These are phyloP conservation scores for Crithidia fasciculata DNA, from an alignment of 208 protist genomes.

Conservation along the genomic window DNA sequence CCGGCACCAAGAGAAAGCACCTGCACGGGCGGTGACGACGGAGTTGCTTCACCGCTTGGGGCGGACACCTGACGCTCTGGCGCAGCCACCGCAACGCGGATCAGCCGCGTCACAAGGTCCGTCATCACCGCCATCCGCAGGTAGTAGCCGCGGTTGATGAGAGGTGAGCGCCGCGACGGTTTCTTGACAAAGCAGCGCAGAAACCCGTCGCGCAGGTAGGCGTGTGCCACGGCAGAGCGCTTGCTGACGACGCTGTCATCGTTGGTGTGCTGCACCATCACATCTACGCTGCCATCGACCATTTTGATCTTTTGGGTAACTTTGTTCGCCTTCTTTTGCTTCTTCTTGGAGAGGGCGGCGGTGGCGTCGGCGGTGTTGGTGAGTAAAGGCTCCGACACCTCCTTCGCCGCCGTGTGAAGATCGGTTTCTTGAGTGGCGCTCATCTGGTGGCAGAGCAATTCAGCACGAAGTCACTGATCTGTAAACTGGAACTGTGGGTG, in stretches of 20 bases:
- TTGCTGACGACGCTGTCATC: constrained; percentile 93
- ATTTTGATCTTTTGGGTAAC: constrained; percentile 54
- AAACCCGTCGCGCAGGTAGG: constrained; percentile 81
- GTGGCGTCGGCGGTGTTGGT: neutral
- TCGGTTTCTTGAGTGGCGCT: too few relatives aligned
- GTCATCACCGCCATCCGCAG: constrained; percentile 86
- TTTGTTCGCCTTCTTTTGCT: constrained; percentile 61
- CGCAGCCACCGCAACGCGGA: constrained; percentile 23
- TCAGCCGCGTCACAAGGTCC: constrained; percentile 56
- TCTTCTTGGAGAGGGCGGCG: constrained; percentile 43
- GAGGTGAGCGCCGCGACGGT: constrained; percentile 74
- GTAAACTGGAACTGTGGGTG: too few relatives aligned
- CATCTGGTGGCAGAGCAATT: too few relatives aligned
- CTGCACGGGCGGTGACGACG: constrained; percentile 42
- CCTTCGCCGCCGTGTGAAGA: too few relatives aligned
- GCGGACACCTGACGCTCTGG: constrained; percentile 2
- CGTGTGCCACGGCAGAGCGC: constrained; percentile 76
- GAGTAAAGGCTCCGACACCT: too few relatives aligned
- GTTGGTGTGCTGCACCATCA: constrained; percentile 90
- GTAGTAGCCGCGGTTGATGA: constrained; percentile 93
- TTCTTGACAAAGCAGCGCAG: constrained; percentile 86
- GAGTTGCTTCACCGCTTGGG: neutral
- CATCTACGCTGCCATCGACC: constrained; percentile 57
- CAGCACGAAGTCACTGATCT: too few relatives aligned
- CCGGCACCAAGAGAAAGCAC: constrained; percentile 89